Conservation (phyloP, 495 filamentous ascomycete species). For the Achaetomiella virescens region DNA sequence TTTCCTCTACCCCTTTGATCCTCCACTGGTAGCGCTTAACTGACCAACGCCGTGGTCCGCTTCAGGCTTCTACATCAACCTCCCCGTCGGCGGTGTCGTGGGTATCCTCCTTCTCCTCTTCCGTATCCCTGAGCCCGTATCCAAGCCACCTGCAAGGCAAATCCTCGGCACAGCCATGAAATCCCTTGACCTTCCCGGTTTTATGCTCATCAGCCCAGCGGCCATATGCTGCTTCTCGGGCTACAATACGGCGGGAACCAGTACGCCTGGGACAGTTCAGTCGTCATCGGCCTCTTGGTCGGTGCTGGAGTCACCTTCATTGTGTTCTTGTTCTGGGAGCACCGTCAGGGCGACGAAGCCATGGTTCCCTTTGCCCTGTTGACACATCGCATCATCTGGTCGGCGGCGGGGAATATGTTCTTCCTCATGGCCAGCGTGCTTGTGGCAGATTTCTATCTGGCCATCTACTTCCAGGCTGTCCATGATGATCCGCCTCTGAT, state of each 20-base stretch:
- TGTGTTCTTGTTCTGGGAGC: slow-evolving; percentile 55
- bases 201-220: slow-evolving; percentile 55
- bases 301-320: slow-evolving; percentile 52
- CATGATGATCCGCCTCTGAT: slow-evolving; percentile 41
- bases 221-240: slow-evolving; percentile 66
- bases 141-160: slow-evolving; percentile 23
- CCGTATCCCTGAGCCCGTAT: slow-evolving; percentile 37
- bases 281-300: slow-evolving; percentile 61
- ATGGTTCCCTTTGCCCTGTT: slow-evolving; percentile 63
- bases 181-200: slow-evolving; percentile 62
- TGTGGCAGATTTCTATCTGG: slow-evolving; percentile 50
- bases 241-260: slow-evolving; percentile 71
- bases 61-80: slow-evolving; percentile 56
- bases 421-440: slow-evolving; percentile 52
- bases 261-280: slow-evolving; percentile 55
- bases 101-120: slow-evolving; percentile 48
- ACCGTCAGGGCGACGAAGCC: slow-evolving; percentile 55
- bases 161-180: slow-evolving; percentile 25
- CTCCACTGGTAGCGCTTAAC: too few species aligned
- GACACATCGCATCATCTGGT: slow-evolving; percentile 56
- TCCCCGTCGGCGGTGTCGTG: slow-evolving; percentile 58
- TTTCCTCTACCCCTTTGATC: too few species aligned
- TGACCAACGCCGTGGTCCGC: too few species aligned
- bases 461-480: slow-evolving; percentile 62
- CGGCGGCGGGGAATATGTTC: slow-evolving; percentile 41